These are phyloP conservation scores for Arachis monticola DNA, from an alignment of 331 rosid species.

Conservation along the genomic window DNA sequence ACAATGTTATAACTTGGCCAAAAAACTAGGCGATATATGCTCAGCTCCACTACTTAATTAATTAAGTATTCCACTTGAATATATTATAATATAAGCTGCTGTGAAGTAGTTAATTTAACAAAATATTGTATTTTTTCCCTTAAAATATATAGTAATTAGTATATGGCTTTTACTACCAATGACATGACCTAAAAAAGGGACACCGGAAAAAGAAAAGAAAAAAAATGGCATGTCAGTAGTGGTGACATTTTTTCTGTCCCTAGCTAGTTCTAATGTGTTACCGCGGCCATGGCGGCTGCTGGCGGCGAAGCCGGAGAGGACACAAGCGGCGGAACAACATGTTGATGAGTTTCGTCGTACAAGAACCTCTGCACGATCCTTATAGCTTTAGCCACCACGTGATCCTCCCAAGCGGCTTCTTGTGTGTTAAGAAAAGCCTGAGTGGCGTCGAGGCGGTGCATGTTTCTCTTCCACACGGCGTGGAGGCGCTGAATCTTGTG, in stretches of 20 bases:
- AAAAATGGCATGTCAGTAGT: constrained; percentile 31
- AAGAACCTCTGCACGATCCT: constrained; percentile 56
- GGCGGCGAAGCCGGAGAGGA: not conserved
- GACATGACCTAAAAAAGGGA: not conserved
- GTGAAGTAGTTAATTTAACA: not conserved
- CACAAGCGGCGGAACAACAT: not conserved
- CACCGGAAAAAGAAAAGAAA: not conserved
- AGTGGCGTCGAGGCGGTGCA: constrained; percentile 77
- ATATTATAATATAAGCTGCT: constrained; percentile 7
- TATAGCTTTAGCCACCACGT: constrained; percentile 47
- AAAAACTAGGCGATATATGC: not conserved
- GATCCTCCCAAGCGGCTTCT: constrained; percentile 61
- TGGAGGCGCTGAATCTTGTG: constrained; percentile 64
- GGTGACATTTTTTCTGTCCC: not conserved
- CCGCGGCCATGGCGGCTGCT: constrained; percentile 44
- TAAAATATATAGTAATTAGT: not conserved
- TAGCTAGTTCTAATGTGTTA: constrained; percentile 46
- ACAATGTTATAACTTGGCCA: not conserved
- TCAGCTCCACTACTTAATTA: not conserved
- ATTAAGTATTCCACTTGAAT: not conserved
- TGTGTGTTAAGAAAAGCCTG: constrained; percentile 38
- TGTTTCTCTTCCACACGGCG: constrained; percentile 50
- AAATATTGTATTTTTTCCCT: not conserved
- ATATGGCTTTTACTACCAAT: not conserved
- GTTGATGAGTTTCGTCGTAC: constrained; percentile 25